Conservation (phyloP, 768 basidiomycete genomes). For the Hysterangium stoloniferum region DNA sequence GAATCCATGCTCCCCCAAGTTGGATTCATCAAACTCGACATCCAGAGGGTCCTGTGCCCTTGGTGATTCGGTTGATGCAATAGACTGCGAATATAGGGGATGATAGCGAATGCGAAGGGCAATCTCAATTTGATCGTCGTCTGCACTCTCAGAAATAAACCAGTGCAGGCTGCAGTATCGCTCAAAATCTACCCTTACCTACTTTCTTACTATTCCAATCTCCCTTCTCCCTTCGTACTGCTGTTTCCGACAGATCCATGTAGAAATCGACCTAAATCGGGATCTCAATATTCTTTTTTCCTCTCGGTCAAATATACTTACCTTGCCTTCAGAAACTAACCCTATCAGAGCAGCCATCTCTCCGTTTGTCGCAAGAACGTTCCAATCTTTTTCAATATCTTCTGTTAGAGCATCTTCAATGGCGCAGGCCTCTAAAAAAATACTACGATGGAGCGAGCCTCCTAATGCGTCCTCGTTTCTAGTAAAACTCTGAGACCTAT, state of each 20-base stretch:
- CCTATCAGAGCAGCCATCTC: slow-evolving; percentile 71
- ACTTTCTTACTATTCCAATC: slow-evolving; percentile 91
- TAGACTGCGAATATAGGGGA: slow-evolving; percentile 34
- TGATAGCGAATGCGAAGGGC: slow-evolving; percentile 16
- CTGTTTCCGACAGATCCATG: slow-evolving; percentile 57
- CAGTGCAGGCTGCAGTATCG: neutral
- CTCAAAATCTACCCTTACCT: slow-evolving; percentile 34
- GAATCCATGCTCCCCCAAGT: neutral
- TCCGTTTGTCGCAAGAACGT: slow-evolving; percentile 70
- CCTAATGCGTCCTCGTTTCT: slow-evolving; percentile 65
- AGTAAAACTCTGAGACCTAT: slow-evolving; percentile 1
- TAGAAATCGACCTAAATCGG: slow-evolving; percentile 56
- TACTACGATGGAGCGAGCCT: slow-evolving; percentile 53
- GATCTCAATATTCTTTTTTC: slow-evolving; percentile 1
- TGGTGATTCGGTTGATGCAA: slow-evolving; percentile 22
- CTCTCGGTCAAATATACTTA: slow-evolving; percentile 20
- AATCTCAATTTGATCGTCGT: slow-evolving; percentile 82
- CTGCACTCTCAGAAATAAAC: slow-evolving; percentile 29
- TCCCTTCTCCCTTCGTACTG: slow-evolving; percentile 43
- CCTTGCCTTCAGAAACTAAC: slow-evolving; percentile 77
- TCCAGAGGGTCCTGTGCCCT: neutral
- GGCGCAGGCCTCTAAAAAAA: slow-evolving; percentile 63
- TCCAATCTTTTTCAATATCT: slow-evolving; percentile 62
- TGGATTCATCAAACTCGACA: neutral
- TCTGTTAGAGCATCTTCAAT: slow-evolving; percentile 49